Base-by-base conservation (phyloP, 2,329 filamentous ascomycete genomes). In the Penicillium aurantiogriseum region DNA sequence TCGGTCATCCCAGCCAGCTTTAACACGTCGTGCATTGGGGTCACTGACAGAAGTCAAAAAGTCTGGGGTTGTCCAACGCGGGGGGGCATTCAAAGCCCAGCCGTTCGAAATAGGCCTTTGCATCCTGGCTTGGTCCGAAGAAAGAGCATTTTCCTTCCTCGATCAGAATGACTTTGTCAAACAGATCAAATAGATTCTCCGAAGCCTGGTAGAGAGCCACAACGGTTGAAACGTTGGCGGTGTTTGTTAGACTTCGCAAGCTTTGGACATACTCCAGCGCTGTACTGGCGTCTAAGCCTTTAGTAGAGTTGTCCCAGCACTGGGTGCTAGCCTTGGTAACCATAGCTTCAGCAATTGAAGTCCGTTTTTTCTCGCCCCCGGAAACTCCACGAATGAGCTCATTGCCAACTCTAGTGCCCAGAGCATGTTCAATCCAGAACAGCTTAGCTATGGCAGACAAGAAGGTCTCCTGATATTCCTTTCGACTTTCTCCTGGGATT, bases 321-420 rank as follows among this genome's bases (percentile, higher is more conserved):
- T 90, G 87, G 2, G 84, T 78, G 42, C 81, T 85, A 2, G 85
- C 83, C n/a, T 76, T 76, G 17, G 87, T 87, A 11, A 92, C 78
- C 58, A 88, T 82, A 63, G 90, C 90, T 73, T 94, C 90, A 1
- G 88, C 89, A 60, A 94, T 91, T 44, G 86, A 89, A 5, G 95
- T 90, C 70, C 91, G 86, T 77, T 94, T 92, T 55, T 87, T 80
- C 71, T 90, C 88, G 38, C 88, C 88, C 27, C 88, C 88, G 8
- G 83, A 87, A 0, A 90, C 83, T 48, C 90, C 90, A 1, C 88
- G 85, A 11, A 92, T 81, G 43, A 88, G 85, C 63, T 91, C 88
- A 58, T 91, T 86, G 8, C 90, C 90, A 13, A 92, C 87, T 65
- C 87, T 88, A 7, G 89, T 92, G 58, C 87, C 82, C 64, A 88